Conservation (phyloP, 495 filamentous ascomycete genomes). For the Paragyromitra xinjiangensis region DNA sequence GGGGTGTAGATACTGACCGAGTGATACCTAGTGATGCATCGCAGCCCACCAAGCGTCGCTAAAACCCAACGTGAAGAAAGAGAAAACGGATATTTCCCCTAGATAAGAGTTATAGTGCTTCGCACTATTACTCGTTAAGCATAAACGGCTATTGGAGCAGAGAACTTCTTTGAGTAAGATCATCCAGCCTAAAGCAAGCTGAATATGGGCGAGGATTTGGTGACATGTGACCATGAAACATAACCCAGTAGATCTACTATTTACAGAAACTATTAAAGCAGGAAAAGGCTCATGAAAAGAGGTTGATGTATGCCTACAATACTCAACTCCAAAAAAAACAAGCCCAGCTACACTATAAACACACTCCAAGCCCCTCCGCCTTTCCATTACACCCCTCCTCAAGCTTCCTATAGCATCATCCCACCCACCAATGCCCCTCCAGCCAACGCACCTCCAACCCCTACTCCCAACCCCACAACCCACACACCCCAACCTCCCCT, state of each 20-base stretch:
- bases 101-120: too few species aligned
- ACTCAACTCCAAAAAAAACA: neutral
- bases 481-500: constrained; percentile 1
- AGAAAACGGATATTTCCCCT: too few species aligned
- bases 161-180: too few species aligned
- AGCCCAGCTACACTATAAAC: neutral
- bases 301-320: neutral
- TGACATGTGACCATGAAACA: neutral
- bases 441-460: constrained; percentile 12
- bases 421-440: constrained; percentile 13
- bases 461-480: constrained; percentile 9
- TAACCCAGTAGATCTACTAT: neutral
- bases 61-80: too few species aligned
- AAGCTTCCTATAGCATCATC: constrained; percentile 17
- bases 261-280: neutral
- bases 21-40: too few species aligned
- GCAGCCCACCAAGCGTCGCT: too few species aligned
- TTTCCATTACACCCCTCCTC: neutral
- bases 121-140: neutral
- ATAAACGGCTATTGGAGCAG: neutral
- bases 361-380: too few species aligned
- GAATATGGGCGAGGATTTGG: neutral
- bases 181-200: too few species aligned
- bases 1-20: too few species aligned
- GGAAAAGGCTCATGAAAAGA: neutral